phyloP scores from a whole-genome alignment of 345 rosid genomes.

The Angophora floribunda region DNA sequence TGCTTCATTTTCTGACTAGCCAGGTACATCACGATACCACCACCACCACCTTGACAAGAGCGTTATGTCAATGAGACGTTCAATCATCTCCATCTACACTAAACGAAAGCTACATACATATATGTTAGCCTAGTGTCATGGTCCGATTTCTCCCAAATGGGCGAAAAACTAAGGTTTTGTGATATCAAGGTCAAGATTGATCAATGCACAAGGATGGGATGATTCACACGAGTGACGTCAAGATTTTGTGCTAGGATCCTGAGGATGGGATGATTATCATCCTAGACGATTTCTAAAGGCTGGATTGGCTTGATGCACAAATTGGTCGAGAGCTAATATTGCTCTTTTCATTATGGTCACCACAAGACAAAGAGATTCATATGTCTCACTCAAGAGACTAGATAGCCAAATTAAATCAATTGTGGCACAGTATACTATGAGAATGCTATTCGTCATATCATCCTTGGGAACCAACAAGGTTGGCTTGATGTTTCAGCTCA shows the following conservation, averaged over 20 bases:
- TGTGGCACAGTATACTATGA: not conserved
- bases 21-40: too few relatives aligned
- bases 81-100: too few relatives aligned
- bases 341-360: not conserved
- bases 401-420: not conserved
- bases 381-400: not conserved
- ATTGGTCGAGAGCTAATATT: rapidly evolving
- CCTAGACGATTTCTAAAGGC: not conserved
- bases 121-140: too few relatives aligned
- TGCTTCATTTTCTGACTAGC: too few relatives aligned
- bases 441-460: not conserved
- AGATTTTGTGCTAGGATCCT: not conserved
- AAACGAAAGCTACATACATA: too few relatives aligned
- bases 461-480: not conserved
- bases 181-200: too few relatives aligned
- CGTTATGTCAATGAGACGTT: too few relatives aligned
- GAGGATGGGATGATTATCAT: not conserved
- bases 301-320: not conserved
- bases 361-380: rapidly evolving
- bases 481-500: not conserved
- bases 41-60: too few relatives aligned
- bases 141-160: too few relatives aligned
- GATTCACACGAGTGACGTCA: too few relatives aligned
- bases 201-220: too few relatives aligned
- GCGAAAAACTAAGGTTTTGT: too few relatives aligned